A percentile compares a stretch with the other conserved stretches of the same genome.
These are phyloP conservation scores for Podaxis rugospora DNA, from an alignment of 768 basidiomycete genomes.

Conservation along the genomic window DNA sequence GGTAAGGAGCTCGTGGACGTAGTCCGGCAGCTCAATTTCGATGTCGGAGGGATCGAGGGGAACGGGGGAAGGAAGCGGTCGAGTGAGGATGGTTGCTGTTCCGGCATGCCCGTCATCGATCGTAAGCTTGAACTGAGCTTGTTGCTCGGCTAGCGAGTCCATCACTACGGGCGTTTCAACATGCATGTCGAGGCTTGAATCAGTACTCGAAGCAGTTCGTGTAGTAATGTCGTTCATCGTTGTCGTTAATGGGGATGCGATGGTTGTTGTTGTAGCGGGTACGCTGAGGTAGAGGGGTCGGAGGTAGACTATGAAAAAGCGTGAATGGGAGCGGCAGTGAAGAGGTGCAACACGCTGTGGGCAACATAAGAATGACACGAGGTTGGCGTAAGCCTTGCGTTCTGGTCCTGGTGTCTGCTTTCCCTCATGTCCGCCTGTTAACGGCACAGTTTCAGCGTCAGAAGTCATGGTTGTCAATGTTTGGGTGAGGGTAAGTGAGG, in stretches of 20 bases:
- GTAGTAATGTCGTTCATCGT: background rate
- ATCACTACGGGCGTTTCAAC: constrained; percentile 1
- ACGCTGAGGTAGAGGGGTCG: background rate
- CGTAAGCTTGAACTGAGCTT: background rate
- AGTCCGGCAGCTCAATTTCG: constrained; percentile 7
- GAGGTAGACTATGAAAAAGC: background rate
- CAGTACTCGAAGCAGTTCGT: background rate
- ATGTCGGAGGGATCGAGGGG: constrained; percentile 8
- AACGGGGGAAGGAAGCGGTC: background rate
- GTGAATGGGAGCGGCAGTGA: constrained; percentile 5
- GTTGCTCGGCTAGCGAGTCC: background rate
- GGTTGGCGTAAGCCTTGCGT: constrained; percentile 5
- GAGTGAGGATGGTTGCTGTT: constrained; percentile 8
- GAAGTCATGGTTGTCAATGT: background rate
- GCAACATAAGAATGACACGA: constrained; percentile 12
- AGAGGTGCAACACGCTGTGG: constrained; percentile 10
- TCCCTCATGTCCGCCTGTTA: constrained; percentile 2
- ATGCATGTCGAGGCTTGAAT: background rate
- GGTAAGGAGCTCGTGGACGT: constrained; percentile 10
- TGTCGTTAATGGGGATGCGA: background rate
- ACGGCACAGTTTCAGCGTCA: background rate
- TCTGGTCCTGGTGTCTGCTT: background rate
- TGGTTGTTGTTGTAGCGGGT: background rate
- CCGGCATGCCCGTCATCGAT: constrained; percentile 4
- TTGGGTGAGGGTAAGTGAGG: background rate